phyloP scores from a whole-genome alignment of 306 rosid species.

The Elaeagnus macrophylla region DNA sequence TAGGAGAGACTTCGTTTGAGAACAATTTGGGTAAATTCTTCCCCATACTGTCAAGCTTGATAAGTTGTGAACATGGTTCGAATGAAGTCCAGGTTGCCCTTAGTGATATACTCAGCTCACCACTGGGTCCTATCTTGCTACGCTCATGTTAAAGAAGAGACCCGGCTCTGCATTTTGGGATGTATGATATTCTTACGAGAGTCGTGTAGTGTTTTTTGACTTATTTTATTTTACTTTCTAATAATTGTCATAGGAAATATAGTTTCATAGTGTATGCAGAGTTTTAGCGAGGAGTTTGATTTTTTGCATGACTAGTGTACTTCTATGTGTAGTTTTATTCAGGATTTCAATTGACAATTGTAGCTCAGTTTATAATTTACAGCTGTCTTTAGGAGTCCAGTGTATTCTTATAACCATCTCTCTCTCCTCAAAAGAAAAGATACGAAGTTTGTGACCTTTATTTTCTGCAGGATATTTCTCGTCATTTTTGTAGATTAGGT shows the following conservation, averaged over 20 bases:
- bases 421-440: too few relatives aligned
- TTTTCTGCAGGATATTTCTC: too few relatives aligned
- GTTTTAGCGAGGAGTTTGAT: constrained; percentile 39
- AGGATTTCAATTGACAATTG: constrained; percentile 19
- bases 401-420: too few relatives aligned
- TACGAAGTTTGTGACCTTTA: too few relatives aligned
- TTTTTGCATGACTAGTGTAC: constrained; percentile 37
- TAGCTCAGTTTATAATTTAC: constrained; percentile 28
- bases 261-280: constrained; percentile 44
- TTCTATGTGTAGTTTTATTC: constrained; percentile 35
- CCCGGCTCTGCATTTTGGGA: constrained; percentile 30
- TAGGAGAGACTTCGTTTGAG: constrained; percentile 68
- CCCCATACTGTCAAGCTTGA: constrained; percentile 73
- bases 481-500: too few relatives aligned
- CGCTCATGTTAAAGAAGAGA: constrained; percentile 55
- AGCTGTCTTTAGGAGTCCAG: constrained; percentile 26
- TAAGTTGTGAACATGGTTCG: constrained; percentile 90
- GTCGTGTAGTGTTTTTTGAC: constrained; percentile 33
- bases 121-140: constrained; percentile 82
- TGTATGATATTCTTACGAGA: constrained; percentile 38
- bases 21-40: constrained; percentile 64
- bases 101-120: constrained; percentile 73
- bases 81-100: constrained; percentile 83
- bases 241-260: constrained; percentile 40
- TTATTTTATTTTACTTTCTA: constrained; percentile 1